Percentiles rank a stretch among this genome's conserved stretches.
Conservation (phyloP, 2,329 filamentous ascomycete species). For the Cytospora chrysosperma region DNA sequence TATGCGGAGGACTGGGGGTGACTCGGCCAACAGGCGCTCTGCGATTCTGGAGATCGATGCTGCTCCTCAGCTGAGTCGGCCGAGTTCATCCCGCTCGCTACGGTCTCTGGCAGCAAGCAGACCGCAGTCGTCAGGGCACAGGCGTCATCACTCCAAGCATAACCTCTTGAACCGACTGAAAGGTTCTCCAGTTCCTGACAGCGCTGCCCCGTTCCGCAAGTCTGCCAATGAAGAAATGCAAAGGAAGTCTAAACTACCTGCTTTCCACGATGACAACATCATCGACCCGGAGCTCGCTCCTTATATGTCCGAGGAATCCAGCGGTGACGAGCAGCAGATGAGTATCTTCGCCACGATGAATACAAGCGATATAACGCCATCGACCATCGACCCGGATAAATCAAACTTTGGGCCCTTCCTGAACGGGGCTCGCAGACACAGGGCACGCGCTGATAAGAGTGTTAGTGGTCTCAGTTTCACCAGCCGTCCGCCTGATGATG, state of each 20-base stretch:
- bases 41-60: constrained; percentile 87
- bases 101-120: constrained; percentile 69
- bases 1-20: constrained; percentile 56
- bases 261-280: constrained; percentile 98
- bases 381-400: constrained; percentile 72
- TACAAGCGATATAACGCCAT: constrained; percentile 61
- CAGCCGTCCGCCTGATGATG: constrained; percentile 68
- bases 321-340: constrained; percentile 87
- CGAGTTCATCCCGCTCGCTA: constrained; percentile 88
- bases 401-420: constrained; percentile 71
- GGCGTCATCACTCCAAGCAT: constrained; percentile 83
- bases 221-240: constrained; percentile 64
- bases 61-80: constrained; percentile 67
- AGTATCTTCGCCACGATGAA: constrained; percentile 77
- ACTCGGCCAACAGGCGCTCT: constrained; percentile 79
- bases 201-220: constrained; percentile 85
- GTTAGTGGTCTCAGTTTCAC: constrained; percentile 68
- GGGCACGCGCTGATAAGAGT: constrained; percentile 71
- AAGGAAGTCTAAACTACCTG: constrained; percentile 69
- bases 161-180: constrained; percentile 78
- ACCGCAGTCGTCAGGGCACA: constrained; percentile 77
- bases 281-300: constrained; percentile 95
- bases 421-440: constrained; percentile 71
- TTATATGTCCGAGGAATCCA: constrained; percentile 95
- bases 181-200: constrained; percentile 57